These are phyloP conservation scores for Thermothielavioides terrestris DNA, from an alignment of 495 filamentous ascomycete genomes.

Conservation along the genomic window DNA sequence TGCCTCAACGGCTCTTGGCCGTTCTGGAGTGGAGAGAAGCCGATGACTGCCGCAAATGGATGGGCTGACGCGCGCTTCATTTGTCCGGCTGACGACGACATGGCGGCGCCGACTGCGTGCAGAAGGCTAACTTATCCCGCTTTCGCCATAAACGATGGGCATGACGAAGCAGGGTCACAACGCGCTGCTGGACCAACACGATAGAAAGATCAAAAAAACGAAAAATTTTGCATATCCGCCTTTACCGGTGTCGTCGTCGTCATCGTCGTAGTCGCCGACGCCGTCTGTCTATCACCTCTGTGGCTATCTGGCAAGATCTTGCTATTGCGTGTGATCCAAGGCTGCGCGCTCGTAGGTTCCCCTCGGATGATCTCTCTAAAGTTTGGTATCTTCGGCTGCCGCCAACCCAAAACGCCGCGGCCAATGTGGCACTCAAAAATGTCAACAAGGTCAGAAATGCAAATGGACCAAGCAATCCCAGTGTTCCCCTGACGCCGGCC, in stretches of 20 bases:
- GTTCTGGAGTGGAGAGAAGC: background rate
- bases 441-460: slow-evolving; percentile 10
- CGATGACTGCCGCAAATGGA: background rate
- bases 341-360: background rate
- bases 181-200: background rate
- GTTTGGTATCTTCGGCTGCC: slow-evolving; percentile 11
- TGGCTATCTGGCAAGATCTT: background rate
- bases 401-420: slow-evolving; percentile 12
- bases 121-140: too few relatives aligned
- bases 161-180: background rate
- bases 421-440: slow-evolving; percentile 4
- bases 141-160: background rate
- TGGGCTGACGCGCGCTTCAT: too few relatives aligned
- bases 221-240: background rate
- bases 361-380: slow-evolving; percentile 6
- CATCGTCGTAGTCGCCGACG: too few relatives aligned
- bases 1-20: background rate
- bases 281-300: slow-evolving; percentile 5
- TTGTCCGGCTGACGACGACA: background rate
- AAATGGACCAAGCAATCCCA: background rate
- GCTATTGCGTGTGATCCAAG: slow-evolving; percentile 1
- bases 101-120: too few relatives aligned
- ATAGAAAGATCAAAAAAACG: background rate
- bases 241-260: background rate
- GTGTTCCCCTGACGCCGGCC: slow-evolving; percentile 14